phyloP scores from a whole-genome alignment of 306 rosid genomes.

The Nissolia schottii region DNA sequence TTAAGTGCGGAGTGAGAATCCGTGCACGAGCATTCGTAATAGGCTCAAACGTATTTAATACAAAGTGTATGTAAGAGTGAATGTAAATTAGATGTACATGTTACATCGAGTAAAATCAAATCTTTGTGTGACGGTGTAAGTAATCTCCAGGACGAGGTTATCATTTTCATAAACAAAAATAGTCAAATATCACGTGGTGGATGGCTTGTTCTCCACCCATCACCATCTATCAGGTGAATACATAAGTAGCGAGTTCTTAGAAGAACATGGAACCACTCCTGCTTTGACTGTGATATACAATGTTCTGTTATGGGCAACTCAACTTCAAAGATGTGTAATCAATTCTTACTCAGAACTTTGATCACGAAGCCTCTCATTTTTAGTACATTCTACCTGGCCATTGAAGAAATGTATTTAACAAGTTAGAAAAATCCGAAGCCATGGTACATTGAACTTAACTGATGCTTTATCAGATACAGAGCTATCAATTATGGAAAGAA shows the following conservation, averaged over 20 bases:
- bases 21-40: too few species aligned
- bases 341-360: constrained; percentile 29
- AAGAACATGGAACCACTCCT: background rate
- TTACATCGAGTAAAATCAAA: too few species aligned
- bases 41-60: too few species aligned
- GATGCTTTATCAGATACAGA: background rate
- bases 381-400: constrained; percentile 65
- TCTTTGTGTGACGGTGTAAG: background rate
- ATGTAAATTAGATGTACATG: too few species aligned
- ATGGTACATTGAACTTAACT: background rate
- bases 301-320: background rate
- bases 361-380: constrained; percentile 44
- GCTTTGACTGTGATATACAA: background rate
- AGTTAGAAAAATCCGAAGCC: background rate
- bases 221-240: background rate
- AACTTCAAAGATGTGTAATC: background rate
- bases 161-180: background rate
- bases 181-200: background rate
- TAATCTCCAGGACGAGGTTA: background rate
- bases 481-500: background rate
- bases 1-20: too few species aligned
- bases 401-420: constrained; percentile 2
- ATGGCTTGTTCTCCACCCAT: background rate
- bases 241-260: background rate
- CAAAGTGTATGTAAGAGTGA: too few species aligned